These are phyloP conservation scores for Ganoderma leucocontextum DNA, from an alignment of 1,284 basidiomycete genomes.

Conservation along the genomic window DNA sequence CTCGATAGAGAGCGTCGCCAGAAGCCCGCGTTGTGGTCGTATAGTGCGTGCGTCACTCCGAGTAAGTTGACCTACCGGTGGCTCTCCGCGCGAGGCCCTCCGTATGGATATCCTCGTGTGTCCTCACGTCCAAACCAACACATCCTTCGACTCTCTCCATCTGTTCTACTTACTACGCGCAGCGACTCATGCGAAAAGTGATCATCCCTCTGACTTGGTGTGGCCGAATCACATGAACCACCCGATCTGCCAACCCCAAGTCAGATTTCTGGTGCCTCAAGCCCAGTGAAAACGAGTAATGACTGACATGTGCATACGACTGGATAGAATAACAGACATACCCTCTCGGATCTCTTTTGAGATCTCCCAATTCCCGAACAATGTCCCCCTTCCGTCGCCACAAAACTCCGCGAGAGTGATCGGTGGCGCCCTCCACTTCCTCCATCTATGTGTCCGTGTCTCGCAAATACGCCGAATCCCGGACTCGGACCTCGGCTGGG, in stretches of 20 bases:
- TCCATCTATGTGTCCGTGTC: constrained; percentile 72
- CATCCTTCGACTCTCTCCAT: background rate
- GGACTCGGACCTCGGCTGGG: constrained; percentile 78
- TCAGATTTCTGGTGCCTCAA: background rate
- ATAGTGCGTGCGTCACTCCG: background rate
- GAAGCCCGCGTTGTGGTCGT: background rate
- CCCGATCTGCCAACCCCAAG: background rate
- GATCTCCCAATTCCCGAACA: constrained; percentile 77
- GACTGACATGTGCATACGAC: background rate
- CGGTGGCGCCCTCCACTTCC: constrained; percentile 67
- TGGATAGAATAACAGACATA: constrained; percentile 61
- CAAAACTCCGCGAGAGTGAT: constrained; percentile 71
- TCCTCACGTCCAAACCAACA: background rate
- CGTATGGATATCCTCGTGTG: background rate
- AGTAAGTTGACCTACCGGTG: background rate
- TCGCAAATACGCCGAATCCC: constrained; percentile 61
- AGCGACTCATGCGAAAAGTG: background rate
- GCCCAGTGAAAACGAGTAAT: background rate
- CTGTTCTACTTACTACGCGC: background rate
- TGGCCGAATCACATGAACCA: background rate
- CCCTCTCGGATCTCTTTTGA: constrained; percentile 77
- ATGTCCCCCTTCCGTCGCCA: constrained; percentile 72
- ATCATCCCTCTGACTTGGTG: background rate
- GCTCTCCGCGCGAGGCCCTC: background rate
- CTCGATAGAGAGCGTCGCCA: background rate